Evolutionary conservation across 306 rosid species (phyloP).

Genomic region (Rosa lucieae): DNA sequence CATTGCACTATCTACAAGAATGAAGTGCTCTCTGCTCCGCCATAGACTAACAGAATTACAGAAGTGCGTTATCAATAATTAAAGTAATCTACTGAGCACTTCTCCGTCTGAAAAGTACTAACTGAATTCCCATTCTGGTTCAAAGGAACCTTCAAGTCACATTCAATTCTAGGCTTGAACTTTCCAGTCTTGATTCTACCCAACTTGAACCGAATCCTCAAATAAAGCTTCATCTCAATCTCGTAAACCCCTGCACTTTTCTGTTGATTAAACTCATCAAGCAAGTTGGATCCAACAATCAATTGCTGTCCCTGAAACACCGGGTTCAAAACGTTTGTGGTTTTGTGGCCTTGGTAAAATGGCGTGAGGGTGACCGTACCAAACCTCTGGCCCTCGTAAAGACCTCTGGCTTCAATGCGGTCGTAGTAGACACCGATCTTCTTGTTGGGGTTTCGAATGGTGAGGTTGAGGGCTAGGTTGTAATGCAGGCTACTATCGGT

Average conservation of each 20-base stretch:
- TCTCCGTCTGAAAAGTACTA: conserved; percentile 38
- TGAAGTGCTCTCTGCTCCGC: background rate
- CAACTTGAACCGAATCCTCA: conserved; percentile 53
- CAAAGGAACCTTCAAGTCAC: conserved; percentile 61
- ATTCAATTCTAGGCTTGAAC: conserved; percentile 55
- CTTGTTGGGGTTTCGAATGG: conserved; percentile 70
- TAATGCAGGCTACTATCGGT: conserved; percentile 28
- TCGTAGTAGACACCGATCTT: conserved; percentile 66
- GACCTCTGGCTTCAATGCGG: conserved; percentile 45
- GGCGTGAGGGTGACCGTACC: background rate
- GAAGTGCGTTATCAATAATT: background rate
- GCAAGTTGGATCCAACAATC: conserved; percentile 20
- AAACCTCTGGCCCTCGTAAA: conserved; percentile 44
- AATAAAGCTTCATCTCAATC: conserved; percentile 57
- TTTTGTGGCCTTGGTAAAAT: conserved; percentile 73
- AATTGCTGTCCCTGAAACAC: conserved; percentile 45
- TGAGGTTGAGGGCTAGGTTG: conserved; percentile 28
- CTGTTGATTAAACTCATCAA: conserved; percentile 32
- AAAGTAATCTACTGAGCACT: conserved; percentile 57
- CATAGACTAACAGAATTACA: background rate
- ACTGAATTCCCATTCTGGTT: conserved; percentile 19
- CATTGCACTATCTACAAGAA: background rate
- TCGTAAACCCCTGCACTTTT: conserved; percentile 36
- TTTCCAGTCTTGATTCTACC: conserved; percentile 39
- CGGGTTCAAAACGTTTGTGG: conserved; percentile 30